Base-by-base conservation (phyloP, 2,329 filamentous ascomycete genomes). In the Hortaea werneckii region DNA sequence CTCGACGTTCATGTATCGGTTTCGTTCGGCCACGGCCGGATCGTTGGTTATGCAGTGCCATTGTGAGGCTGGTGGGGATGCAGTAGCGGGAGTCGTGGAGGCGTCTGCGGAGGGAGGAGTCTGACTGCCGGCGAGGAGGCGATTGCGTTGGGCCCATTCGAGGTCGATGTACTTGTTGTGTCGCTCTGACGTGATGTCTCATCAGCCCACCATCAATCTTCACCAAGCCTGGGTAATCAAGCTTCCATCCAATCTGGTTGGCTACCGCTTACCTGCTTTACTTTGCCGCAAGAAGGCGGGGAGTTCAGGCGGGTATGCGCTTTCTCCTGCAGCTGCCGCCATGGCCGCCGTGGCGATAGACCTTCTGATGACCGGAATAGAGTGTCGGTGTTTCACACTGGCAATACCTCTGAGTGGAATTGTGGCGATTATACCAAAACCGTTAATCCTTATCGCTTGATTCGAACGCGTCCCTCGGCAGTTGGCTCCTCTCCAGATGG, bases 1-100 rank as follows among this genome's bases (percentile, higher is more conserved):
- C 61, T 89, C 83, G 52, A 98, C 87, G 61, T 96, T 95, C 44
- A 74, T 65, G 67, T 96, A 98, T 45, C 92, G 82, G 65, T 96
- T 94, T 54, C 90, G 77, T 32, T 67, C 64, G 48, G 72, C 73
- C 51, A 79, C 70, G n/a, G n/a, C 32, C 41, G 78, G 73, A 6
- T 77, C 70, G 26, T 74, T 73, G 28, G 67, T 67, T 42, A 83
- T 73, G 44, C 81, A 73, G 3, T 79, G 73, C 72, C 74, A 84
- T 51, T 70, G 71, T 43, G 76, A 75, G 9, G 66, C 62, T 20
- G 73, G 66, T 41, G 74, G 69, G 39, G 69, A 64, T 12, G 50
- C 41, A 10, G 49, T 46, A 20, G 49, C 37, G 4, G 59, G 49
- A 20, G 20, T 20, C 20, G 20, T 20, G 5, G 10, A n/a, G 32